phyloP scores from a whole-genome alignment of 768 basidiomycete species.

The Boletus tomentosulus region DNA sequence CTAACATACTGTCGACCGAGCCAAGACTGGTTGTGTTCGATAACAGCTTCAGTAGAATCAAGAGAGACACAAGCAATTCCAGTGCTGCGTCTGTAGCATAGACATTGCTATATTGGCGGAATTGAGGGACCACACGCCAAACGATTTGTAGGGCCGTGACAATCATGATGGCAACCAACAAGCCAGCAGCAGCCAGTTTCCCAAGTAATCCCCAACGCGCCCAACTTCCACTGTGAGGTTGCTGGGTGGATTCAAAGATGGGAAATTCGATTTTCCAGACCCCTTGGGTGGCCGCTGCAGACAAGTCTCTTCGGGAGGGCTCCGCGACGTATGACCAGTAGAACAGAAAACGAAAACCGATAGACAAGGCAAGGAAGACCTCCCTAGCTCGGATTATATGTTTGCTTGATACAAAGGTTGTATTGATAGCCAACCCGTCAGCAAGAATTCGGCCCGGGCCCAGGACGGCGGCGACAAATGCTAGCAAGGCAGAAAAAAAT shows the following conservation, averaged over 20 bases:
- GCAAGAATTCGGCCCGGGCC: constrained; percentile 56
- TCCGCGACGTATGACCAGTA: constrained; percentile 64
- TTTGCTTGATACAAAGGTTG: constrained; percentile 21
- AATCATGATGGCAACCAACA: constrained; percentile 42
- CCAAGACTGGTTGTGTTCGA: constrained; percentile 46
- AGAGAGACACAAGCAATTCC: constrained; percentile 52
- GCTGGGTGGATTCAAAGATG: constrained; percentile 11
- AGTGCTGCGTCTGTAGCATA: constrained; percentile 58
- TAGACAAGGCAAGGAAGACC: constrained; percentile 51
- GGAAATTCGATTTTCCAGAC: constrained; percentile 13
- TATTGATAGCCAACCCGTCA: constrained; percentile 29
- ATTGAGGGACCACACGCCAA: constrained; percentile 48
- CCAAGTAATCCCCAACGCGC: constrained; percentile 58
- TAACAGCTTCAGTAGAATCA: constrained; percentile 61
- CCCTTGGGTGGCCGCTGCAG: constrained; percentile 27
- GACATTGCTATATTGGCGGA: constrained; percentile 39
- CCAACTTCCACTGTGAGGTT: constrained; percentile 60
- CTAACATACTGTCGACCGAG: constrained; percentile 37
- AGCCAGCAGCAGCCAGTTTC: constrained; percentile 45
- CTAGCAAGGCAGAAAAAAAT: constrained; percentile 52
- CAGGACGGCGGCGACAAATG: constrained; percentile 58
- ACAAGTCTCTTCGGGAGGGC: constrained; percentile 39
- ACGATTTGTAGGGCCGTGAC: constrained; percentile 57
- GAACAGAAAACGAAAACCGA: constrained; percentile 59
- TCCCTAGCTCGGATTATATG: constrained; percentile 51